These are phyloP conservation scores for Hymenoscyphus albidus DNA, from an alignment of 2,329 filamentous ascomycete species.

Conservation along the genomic window DNA sequence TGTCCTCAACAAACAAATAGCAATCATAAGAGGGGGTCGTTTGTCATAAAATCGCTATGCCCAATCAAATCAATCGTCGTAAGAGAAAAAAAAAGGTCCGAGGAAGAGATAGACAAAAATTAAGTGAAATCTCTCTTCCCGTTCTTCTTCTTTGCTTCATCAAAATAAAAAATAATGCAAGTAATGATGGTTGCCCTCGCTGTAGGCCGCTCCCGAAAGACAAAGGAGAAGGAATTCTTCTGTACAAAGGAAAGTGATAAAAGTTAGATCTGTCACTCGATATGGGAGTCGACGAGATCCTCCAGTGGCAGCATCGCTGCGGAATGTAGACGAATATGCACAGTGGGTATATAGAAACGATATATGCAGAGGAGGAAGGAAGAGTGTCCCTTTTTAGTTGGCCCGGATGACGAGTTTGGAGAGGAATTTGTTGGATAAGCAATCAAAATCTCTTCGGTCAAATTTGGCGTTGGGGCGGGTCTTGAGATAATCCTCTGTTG, in stretches of 20 bases:
- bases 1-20: no score
- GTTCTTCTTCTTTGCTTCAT: no score
- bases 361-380: constrained; percentile 23
- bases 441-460: constrained; percentile 90
- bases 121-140: constrained; percentile 4
- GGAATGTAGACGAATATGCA: constrained; percentile 32
- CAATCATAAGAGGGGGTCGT: constrained; percentile 22
- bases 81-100: constrained; percentile 2
- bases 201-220: constrained; percentile 20
- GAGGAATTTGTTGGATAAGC: constrained; percentile 93
- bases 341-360: constrained; percentile 30
- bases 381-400: constrained; percentile 53
- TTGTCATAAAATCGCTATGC: constrained; percentile 33
- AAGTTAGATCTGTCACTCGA: not conserved
- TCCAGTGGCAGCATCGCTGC: constrained; percentile 28
- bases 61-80: constrained; percentile 14
- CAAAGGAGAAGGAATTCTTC: constrained; percentile 21
- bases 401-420: constrained; percentile 94
- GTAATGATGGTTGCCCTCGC: constrained; percentile 20
- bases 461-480: constrained; percentile 74
- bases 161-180: constrained; percentile 8
- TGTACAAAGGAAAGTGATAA: constrained; percentile 28
- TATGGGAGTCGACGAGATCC: constrained; percentile 14
- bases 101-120: not conserved
- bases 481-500: constrained; percentile 78